Percentiles rank a stretch among this genome's conserved stretches.
Conservation (phyloP, 106 monocot genomes). For the Iris macrosiphon region DNA sequence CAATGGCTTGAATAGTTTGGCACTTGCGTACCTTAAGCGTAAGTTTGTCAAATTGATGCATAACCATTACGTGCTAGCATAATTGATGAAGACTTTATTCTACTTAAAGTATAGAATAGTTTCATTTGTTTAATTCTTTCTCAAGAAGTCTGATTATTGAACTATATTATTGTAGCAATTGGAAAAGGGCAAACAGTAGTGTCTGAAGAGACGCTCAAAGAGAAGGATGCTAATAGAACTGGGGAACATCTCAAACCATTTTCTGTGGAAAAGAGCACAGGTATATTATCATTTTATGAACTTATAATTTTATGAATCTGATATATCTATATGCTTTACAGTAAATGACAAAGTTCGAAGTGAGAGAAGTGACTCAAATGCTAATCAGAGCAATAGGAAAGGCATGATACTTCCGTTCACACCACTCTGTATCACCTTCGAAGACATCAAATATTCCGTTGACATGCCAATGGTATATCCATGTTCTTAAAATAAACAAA, state of each 20-base stretch:
- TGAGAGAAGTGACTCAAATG: not conserved
- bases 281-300: too few species aligned
- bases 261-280: too few species aligned
- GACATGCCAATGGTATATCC: constrained; percentile 21
- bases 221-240: constrained; percentile 11
- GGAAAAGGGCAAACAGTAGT: constrained; percentile 25
- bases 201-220: constrained; percentile 23
- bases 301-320: too few species aligned
- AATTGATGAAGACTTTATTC: not conserved
- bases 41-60: constrained; percentile 1
- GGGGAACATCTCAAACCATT: not conserved
- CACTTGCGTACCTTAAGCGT: constrained; percentile 26
- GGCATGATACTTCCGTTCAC: constrained; percentile 11
- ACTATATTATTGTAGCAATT: constrained; percentile 7
- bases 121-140: not conserved
- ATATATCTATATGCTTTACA: too few species aligned
- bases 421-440: constrained; percentile 19
- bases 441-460: constrained; percentile 21
- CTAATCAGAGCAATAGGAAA: not conserved
- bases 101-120: not conserved
- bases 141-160: not conserved
- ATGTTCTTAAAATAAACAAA: not conserved
- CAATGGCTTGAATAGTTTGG: constrained; percentile 14
- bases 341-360: too few species aligned
- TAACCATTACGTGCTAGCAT: not conserved